Evolutionary conservation across 1,139 yeast species (phyloP), one percentile per base, ranked within the genome.

Genomic region (Zygoascus hellenicus): DNA sequence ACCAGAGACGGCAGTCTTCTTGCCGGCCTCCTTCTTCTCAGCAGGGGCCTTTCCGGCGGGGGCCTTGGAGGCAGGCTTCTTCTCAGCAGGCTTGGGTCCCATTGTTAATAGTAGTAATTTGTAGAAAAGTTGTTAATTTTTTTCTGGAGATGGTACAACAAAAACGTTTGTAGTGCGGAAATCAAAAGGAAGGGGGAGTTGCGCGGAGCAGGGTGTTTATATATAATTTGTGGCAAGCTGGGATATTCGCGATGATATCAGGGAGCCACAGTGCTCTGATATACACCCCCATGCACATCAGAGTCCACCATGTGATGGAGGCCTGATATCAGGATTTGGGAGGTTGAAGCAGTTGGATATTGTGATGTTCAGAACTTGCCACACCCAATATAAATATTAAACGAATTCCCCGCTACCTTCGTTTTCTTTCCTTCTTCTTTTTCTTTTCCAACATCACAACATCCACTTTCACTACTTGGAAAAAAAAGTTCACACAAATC

Each of bases 31-130:
- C 78, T 88, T 89, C 84, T 90, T 89, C 74, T 86, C 95, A 75
- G 95, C 96, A 40, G 70, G 63, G 64, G 96, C 96, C 79, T 90
- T 90, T 64, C 96, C 89, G 71, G 97, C 97, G 69, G 96, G 96
- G 52, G 72, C 71, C 69, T 70, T 62, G 59, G 67, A 73, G 60
- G 74, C 74, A 55, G 70, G 68, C 80, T 88, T 87, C 85, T 89
- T 88, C 76, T 89, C 96, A 73, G 74, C 70, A 51, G 95, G 92
- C 76, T 87, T 88, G 72, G 96, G 94, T 67, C 96, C 95, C 97
- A 90, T 90, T 77, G 59, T 73, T 59, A 53, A 55, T 52, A 47
- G 17, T 33, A 15, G 36, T 26, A 26, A 30, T 22, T 38, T 33
- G 11, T 22, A 9, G 35, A 30, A 38, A 31, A 34, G 19, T 35